Conservation (phyloP, 352 stramenopile species). For the Globisporangium acanthophoron region DNA sequence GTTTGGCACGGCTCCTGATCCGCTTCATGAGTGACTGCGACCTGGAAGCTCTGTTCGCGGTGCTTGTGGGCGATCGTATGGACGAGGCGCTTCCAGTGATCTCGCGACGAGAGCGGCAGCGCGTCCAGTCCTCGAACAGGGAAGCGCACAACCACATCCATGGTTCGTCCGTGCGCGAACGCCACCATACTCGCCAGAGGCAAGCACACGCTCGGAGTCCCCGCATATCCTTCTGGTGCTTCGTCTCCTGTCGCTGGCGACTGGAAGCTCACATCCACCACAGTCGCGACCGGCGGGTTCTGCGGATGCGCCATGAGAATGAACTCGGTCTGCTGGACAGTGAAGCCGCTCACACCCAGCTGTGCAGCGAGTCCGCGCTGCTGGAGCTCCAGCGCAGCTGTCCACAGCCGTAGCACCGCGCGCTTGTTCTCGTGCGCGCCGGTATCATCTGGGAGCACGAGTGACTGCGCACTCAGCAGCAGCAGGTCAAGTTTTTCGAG, state of each 20-base stretch:
- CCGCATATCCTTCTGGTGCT: background rate
- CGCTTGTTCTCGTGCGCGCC: constrained; percentile 32
- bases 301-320: constrained; percentile 26
- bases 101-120: constrained; percentile 7
- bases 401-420: constrained; percentile 39
- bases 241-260: background rate
- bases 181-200: constrained; percentile 11
- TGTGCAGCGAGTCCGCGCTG: constrained; percentile 25
- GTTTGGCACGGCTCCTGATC: constrained; percentile 28
- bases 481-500: constrained; percentile 36
- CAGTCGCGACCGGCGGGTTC: constrained; percentile 19
- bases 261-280: constrained; percentile 9
- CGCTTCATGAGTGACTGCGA: constrained; percentile 35
- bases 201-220: background rate
- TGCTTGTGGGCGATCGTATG: constrained; percentile 28
- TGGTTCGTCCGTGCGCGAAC: constrained; percentile 36
- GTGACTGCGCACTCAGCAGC: constrained; percentile 25
- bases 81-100: constrained; percentile 26
- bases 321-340: constrained; percentile 55
- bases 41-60: constrained; percentile 28
- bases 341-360: constrained; percentile 43
- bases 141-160: constrained; percentile 43
- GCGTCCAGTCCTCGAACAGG: constrained; percentile 21
- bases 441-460: constrained; percentile 5
- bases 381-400: constrained; percentile 31